A percentile compares a stretch with the other conserved stretches of the same genome.
phyloP scores from a whole-genome alignment of 192 early-diverging fungal species.

The Umbelopsis vinacea region DNA sequence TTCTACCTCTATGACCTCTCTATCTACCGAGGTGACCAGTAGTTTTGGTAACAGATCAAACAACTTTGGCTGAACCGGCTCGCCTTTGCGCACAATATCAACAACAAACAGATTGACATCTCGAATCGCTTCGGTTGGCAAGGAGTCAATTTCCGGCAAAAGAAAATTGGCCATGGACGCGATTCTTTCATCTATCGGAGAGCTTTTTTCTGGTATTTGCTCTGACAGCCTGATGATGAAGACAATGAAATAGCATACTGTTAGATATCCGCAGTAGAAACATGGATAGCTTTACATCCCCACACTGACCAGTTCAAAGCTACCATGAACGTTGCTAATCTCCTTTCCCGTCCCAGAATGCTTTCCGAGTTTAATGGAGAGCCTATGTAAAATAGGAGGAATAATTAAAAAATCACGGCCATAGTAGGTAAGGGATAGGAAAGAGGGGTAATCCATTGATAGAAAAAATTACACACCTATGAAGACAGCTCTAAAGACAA shows the following conservation, averaged over 20 bases:
- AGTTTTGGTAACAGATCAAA: constrained; percentile 37
- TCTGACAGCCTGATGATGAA: background rate
- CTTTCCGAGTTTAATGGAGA: constrained; percentile 21
- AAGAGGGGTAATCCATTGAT: background rate
- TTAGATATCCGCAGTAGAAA: no score
- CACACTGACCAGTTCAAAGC: constrained; percentile 28
- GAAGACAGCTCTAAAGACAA: constrained; percentile 21
- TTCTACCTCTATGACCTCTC: background rate
- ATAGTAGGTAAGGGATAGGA: background rate
- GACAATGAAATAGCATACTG: background rate
- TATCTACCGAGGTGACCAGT: background rate
- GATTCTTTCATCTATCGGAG: constrained; percentile 3
- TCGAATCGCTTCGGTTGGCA: constrained; percentile 6
- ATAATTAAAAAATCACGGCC: background rate
- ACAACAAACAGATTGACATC: constrained; percentile 10
- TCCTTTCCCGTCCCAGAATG: background rate
- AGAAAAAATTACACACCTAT: constrained; percentile 16
- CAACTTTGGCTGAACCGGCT: constrained; percentile 22
- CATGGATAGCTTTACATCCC: no score
- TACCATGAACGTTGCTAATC: constrained; percentile 7
- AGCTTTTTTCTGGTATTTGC: constrained; percentile 3
- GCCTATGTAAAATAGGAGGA: constrained; percentile 1
- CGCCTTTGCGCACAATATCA: constrained; percentile 12
- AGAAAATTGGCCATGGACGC: constrained; percentile 26
- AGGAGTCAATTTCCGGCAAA: constrained; percentile 33